A percentile compares a stretch with the other conserved stretches of the same genome.
phyloP scores from a whole-genome alignment of 192 early-diverging fungal species.

The Helicostylum pulchrum region DNA sequence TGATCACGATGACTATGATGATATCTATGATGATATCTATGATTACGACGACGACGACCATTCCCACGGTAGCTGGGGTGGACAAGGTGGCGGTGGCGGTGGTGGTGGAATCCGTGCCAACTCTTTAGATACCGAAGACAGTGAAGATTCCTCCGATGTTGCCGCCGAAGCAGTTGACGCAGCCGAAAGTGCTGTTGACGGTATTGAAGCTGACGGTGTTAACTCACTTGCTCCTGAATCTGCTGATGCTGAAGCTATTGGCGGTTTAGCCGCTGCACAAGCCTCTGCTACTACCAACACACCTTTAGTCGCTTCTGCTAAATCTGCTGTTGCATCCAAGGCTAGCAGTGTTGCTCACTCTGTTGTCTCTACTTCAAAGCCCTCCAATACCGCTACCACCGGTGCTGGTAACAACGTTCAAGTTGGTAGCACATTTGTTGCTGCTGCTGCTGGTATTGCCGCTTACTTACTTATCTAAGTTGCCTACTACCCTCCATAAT shows the following conservation, averaged over 20 bases:
- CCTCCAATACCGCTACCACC: background rate
- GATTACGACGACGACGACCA: background rate
- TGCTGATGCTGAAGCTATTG: background rate
- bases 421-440: background rate
- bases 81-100: background rate
- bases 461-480: constrained; percentile 20
- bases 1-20: constrained; percentile 45
- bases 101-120: background rate
- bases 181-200: no score
- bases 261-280: no score
- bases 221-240: background rate
- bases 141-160: no score
- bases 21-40: background rate
- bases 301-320: background rate
- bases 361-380: background rate
- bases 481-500: no score
- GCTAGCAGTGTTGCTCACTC: background rate
- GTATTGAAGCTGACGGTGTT: no score
- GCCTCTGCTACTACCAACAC: background rate
- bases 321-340: background rate
- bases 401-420: background rate
- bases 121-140: background rate
- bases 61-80: background rate
- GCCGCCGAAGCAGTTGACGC: no score
- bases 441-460: constrained; percentile 12